phyloP scores from a whole-genome alignment of 805 yeast genomes.

The Starmerella geochares region DNA sequence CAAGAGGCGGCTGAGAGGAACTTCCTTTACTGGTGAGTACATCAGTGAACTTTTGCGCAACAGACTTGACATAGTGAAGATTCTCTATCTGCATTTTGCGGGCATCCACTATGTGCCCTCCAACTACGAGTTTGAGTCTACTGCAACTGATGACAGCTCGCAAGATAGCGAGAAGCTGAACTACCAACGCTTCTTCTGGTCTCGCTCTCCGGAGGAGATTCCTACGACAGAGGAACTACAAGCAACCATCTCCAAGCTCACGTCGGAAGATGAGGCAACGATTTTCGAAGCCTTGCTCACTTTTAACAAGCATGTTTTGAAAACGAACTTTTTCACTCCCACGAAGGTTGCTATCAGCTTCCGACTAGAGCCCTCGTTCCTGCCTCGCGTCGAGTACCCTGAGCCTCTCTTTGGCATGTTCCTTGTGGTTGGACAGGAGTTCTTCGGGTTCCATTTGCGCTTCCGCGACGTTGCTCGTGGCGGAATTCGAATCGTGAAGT shows the following conservation, averaged over 20 bases:
- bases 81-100: slow-evolving; percentile 83
- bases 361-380: slow-evolving; percentile 75
- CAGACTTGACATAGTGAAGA: slow-evolving; percentile 62
- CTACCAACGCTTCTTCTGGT: slow-evolving; percentile 27
- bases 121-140: slow-evolving; percentile 22
- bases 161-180: slow-evolving; percentile 31
- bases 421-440: slow-evolving; percentile 89
- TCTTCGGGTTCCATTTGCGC: slow-evolving; percentile 94
- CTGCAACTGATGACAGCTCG: slow-evolving; percentile 23
- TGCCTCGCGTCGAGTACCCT: slow-evolving; percentile 81
- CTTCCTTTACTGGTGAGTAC: slow-evolving; percentile 79
- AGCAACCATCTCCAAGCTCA: slow-evolving; percentile 42
- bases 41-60: slow-evolving; percentile 66
- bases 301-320: slow-evolving; percentile 77
- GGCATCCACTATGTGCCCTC: slow-evolving; percentile 73
- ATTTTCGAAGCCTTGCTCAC: slow-evolving; percentile 72
- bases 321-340: slow-evolving; percentile 88
- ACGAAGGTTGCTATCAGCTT: slow-evolving; percentile 92
- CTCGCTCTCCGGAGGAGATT: slow-evolving; percentile 28
- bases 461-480: slow-evolving; percentile 97
- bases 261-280: slow-evolving; percentile 66
- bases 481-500: slow-evolving; percentile 90
- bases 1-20: slow-evolving; percentile 82
- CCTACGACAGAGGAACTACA: slow-evolving; percentile 55
- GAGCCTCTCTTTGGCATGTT: slow-evolving; percentile 91